Conservation (phyloP, 2,329 filamentous ascomycete genomes). For the Rutstroemia sp. region DNA sequence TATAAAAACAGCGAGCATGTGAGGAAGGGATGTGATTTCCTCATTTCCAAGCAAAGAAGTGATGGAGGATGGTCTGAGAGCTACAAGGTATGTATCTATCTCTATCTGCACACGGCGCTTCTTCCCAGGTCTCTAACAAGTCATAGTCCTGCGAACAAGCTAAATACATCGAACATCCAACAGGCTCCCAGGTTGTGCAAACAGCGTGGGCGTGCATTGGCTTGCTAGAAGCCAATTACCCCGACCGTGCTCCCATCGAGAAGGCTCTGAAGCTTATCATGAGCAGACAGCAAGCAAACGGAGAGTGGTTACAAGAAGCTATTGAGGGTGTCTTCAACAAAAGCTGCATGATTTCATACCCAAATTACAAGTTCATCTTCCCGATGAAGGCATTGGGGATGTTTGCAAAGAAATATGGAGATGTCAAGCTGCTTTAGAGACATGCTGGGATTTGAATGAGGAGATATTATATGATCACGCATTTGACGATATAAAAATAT, state of each 20-base stretch:
- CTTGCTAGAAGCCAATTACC: conserved; percentile 76
- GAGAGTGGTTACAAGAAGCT: conserved; percentile 90
- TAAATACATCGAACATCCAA: conserved; percentile 65
- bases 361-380: conserved; percentile 98
- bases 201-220: conserved; percentile 86
- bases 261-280: conserved; percentile 76
- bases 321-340: conserved; percentile 99
- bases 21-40: conserved; percentile 73
- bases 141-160: conserved; percentile 65
- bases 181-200: conserved; percentile 82
- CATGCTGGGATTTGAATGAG: not conserved
- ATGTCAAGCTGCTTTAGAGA: conserved; percentile 17
- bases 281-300: conserved; percentile 75
- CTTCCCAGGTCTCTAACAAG: conserved; percentile 16
- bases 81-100: conserved; percentile 52
- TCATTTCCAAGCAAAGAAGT: conserved; percentile 73
- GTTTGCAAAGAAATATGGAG: conserved; percentile 38
- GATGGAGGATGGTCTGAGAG: conserved; percentile 98
- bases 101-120: too few relatives aligned
- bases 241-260: conserved; percentile 63
- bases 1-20: conserved; percentile 67
- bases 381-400: conserved; percentile 89
- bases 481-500: not conserved
- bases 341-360: conserved; percentile 98
- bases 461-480: not conserved